These are phyloP conservation scores for Lentinula raphanica DNA, from an alignment of 768 basidiomycete species.

Conservation along the genomic window DNA sequence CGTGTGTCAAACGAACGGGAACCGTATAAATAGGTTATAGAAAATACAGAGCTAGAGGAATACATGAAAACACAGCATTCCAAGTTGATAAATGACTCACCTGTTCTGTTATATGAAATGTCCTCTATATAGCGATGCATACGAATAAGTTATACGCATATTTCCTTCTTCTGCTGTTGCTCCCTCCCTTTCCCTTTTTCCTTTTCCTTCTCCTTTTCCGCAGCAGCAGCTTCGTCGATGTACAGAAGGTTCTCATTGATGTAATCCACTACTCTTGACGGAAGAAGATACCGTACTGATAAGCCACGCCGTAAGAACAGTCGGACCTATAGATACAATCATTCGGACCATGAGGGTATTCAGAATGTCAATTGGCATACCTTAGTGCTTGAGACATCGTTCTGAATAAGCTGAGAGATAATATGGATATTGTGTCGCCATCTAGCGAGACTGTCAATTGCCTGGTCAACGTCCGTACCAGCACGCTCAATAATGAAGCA, in stretches of 20 bases:
- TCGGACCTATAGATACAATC: constrained; percentile 38
- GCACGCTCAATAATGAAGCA: constrained; percentile 93
- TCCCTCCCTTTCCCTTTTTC: constrained; percentile 13
- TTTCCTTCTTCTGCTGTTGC: constrained; percentile 10
- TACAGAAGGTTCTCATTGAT: constrained; percentile 83
- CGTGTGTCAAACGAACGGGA: neutral
- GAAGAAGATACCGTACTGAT: constrained; percentile 85
- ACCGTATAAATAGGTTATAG: neutral
- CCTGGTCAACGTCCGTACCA: constrained; percentile 86
- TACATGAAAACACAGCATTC: neutral
- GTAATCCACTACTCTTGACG: constrained; percentile 87
- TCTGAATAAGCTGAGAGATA: constrained; percentile 91
- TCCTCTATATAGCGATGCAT: neutral
- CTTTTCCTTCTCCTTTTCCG: constrained; percentile 8
- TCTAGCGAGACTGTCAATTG: constrained; percentile 65
- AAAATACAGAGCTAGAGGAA: neutral
- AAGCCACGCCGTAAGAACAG: constrained; percentile 75
- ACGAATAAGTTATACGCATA: neutral
- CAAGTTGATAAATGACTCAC: neutral
- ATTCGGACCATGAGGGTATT: neutral
- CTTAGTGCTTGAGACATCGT: constrained; percentile 96
- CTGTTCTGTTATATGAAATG: neutral
- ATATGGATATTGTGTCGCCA: constrained; percentile 86
- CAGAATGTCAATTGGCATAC: constrained; percentile 26
- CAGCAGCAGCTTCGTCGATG: constrained; percentile 47